Evolutionary conservation across 2,329 filamentous ascomycete species (phyloP), one percentile per base, ranked within the genome.

Genomic region (Pestalotiopsis sp.): DNA sequence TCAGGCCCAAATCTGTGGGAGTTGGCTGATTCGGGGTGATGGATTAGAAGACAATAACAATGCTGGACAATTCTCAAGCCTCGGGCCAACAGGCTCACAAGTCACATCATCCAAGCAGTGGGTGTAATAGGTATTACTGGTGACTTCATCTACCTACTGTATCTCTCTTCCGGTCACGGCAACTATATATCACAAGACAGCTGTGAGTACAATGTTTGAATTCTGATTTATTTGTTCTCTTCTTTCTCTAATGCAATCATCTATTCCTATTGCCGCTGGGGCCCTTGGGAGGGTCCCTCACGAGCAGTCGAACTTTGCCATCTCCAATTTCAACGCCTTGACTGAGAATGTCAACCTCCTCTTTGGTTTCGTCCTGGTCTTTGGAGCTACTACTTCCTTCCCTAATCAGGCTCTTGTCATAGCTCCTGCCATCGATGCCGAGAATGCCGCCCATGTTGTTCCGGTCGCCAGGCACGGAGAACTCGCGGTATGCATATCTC

Each of bases 401-500:
- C 69, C 85, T 83, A 6, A 81, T 76, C 67, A 91, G 79, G 20
- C 86, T 85, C 80, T 87, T 90, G 79, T 92, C 90, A 84, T 87
- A 92, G 77, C 89, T 91, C 71, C 88, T 83, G 45, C 89, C 88
- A 76, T 92, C 90, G 69, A 92, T 88, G 7, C 90, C 90, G 69
- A 92, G 78, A 69, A 92, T 92, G 58, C 96, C 95, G 69, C 94
- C 95, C 82, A 91, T 90, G 77, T 87, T 91, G 78, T 91, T 91
- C 67, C 94, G 89, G 80, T 98, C 96, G n/a, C 95, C 95, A 2
- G 95, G 94, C 11, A 98, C 95, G 49, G 93, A 96, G 81, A 99
- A 99, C 81, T 99, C 96, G 67, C 95, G 92, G 81, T 95, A 99
- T 0, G 93, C 92, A 78, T 98, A 99, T 71, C 93, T 90, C 94